phyloP scores from a whole-genome alignment of 495 filamentous ascomycete species.

The Hapsidospora chrysogenum region DNA sequence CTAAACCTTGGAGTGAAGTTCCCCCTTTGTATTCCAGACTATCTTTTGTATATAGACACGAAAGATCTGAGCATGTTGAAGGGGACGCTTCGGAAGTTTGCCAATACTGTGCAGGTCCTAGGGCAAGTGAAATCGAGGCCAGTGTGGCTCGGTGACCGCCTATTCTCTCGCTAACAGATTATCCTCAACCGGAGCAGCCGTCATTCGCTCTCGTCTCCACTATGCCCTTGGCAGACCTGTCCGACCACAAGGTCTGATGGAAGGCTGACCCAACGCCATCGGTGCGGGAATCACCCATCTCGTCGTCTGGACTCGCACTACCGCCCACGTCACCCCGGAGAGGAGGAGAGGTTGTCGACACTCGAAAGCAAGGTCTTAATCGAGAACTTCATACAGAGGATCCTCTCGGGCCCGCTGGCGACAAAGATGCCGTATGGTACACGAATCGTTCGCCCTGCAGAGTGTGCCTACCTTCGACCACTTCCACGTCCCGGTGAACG shows the following conservation, averaged over 20 bases:
- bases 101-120: conserved; percentile 74
- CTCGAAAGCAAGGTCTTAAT: conserved; percentile 43
- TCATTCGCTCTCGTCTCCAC: conserved; percentile 32
- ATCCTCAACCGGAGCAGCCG: conserved; percentile 49
- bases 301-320: conserved; percentile 46
- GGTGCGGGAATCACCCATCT: conserved; percentile 54
- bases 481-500: conserved; percentile 42
- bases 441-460: conserved; percentile 89
- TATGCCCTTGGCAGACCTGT: conserved; percentile 48
- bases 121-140: too few relatives aligned
- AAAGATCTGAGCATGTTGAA: conserved; percentile 65
- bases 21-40: too few relatives aligned
- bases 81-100: conserved; percentile 64
- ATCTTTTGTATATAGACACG: conserved; percentile 21
- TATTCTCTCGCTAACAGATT: too few relatives aligned
- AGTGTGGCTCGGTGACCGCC: conserved; percentile 68
- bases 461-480: conserved; percentile 70
- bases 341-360: conserved; percentile 73
- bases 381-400: conserved; percentile 45
- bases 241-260: conserved; percentile 58
- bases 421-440: conserved; percentile 66
- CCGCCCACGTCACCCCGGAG: conserved; percentile 34
- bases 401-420: conserved; percentile 41
- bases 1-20: too few relatives aligned
- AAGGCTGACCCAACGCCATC: conserved; percentile 93